Base-by-base conservation (phyloP, 192 early-diverging fungal genomes). In the Backusella tarrabulga region DNA sequence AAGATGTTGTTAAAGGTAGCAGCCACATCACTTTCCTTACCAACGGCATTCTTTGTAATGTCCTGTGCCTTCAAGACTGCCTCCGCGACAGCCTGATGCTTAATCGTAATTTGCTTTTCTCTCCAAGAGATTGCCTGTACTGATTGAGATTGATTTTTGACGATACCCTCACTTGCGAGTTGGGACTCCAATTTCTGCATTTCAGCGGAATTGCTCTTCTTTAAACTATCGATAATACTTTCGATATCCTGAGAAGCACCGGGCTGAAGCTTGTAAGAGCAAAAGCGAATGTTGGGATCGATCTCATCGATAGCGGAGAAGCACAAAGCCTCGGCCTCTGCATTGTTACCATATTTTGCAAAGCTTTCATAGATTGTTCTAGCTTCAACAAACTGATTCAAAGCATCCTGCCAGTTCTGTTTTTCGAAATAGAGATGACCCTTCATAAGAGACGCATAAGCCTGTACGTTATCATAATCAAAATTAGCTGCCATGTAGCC, bases 281-380 rank as follows among this genome's bases (percentile, higher is more conserved):
- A 95, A 84, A 89, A 95, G 44, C 91, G 87, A 79, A 96, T 91
- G 78, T 91, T 92, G 67, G 93, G 93, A 46, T 94, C 94, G 68
- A 95, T 90, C 19, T 81, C 88, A 78, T 95, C 94, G 34, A 95
- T 88, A 0, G 90, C 86, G 12, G 88, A 79, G 60, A 92, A 91
- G 72, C 87, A 91, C 6, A 95, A 79, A 1, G 85, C 84, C 75
- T 87, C 88, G 76, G 91, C 88, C 68, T 90, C 88, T 19, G 88
- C 72, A 71, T 83, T 83, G 56, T 85, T 82, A 14, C 54, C 46
- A n/a, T 88, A 85, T 23, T 80, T 73, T 19, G 89, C 84, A 41
- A 95, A 84, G 36, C 85, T 86, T 67, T 91, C 88, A 78, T 93
- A 95, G 44, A 94, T 90, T 15, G 89, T 86, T 68, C 91, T 92